Conservation (phyloP, 257 asterid genomes). For the Jacaranda copaia region DNA sequence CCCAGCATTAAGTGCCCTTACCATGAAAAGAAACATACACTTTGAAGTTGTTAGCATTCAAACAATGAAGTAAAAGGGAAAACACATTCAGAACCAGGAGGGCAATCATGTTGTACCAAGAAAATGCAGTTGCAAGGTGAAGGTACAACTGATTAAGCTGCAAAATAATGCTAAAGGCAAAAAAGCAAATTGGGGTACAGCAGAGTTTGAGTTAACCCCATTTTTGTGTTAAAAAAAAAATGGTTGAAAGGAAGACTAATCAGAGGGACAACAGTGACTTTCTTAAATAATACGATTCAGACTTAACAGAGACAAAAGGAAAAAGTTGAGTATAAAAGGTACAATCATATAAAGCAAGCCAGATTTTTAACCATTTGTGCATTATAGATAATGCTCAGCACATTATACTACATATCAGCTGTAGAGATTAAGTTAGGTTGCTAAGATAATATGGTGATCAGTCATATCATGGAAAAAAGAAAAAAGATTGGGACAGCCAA, state of each 20-base stretch:
- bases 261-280: constrained; percentile 28
- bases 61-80: constrained; percentile 10
- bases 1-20: constrained; percentile 43
- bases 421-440: constrained; percentile 43
- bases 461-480: constrained; percentile 37
- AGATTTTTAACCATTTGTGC: constrained; percentile 37
- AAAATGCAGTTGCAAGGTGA: constrained; percentile 9
- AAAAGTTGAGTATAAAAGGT: constrained; percentile 33
- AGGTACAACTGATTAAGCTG: constrained; percentile 44
- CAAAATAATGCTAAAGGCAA: constrained; percentile 41
- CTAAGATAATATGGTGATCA: constrained; percentile 32
- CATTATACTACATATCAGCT: constrained; percentile 18
- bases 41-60: constrained; percentile 30
- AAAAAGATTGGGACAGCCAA: constrained; percentile 16
- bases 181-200: constrained; percentile 2
- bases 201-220: constrained; percentile 30
- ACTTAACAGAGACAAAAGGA: constrained; percentile 39
- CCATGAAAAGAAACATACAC: constrained; percentile 42
- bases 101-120: constrained; percentile 42
- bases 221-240: constrained; percentile 28
- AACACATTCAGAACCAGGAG: constrained; percentile 24
- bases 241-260: constrained; percentile 45
- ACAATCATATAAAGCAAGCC: constrained; percentile 40
- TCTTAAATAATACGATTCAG: constrained; percentile 48
- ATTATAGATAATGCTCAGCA: constrained; percentile 32